A percentile compares a stretch with the other conserved stretches of the same genome.
These are phyloP conservation scores for Symbiodinium natans DNA, from an alignment of 73 alveolate species.

Conservation along the genomic window DNA sequence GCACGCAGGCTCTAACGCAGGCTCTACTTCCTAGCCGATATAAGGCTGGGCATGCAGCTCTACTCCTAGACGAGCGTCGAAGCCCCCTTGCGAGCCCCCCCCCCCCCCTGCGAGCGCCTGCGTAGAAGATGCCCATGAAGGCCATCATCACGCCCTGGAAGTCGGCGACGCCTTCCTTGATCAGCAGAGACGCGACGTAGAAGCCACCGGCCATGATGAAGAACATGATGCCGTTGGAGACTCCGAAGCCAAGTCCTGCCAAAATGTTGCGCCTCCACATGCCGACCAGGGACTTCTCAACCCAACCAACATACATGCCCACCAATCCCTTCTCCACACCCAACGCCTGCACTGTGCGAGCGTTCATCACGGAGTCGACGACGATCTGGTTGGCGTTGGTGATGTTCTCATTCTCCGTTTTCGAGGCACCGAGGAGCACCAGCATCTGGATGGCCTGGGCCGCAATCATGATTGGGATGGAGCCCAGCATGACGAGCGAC, in stretches of 20 bases:
- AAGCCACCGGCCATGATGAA: slow-evolving; percentile 86
- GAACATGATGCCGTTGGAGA: slow-evolving; percentile 60
- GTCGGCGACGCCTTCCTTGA: slow-evolving; percentile 36
- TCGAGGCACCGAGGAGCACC: slow-evolving; percentile 16
- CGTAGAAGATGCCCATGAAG: slow-evolving; percentile 89
- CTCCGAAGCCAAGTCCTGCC: slow-evolving; percentile 20
- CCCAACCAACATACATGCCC: slow-evolving; percentile 43
- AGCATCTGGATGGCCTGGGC: slow-evolving; percentile 73
- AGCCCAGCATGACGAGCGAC: slow-evolving; percentile 74
- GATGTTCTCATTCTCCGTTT: slow-evolving; percentile 73
- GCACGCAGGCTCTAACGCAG: no score
- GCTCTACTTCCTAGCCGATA: no score
- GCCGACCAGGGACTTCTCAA: slow-evolving; percentile 63
- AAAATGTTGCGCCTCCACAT: slow-evolving; percentile 54
- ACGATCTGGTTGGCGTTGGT: slow-evolving; percentile 62
- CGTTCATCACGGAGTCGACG: slow-evolving; percentile 59
- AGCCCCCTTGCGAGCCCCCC: no score
- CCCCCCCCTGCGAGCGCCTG: no score
- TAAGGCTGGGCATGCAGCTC: no score
- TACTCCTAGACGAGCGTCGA: no score
- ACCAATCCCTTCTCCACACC: slow-evolving; percentile 19
- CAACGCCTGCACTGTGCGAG: slow-evolving; percentile 68
- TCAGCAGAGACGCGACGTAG: slow-evolving; percentile 45
- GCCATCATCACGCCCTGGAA: slow-evolving; percentile 91
- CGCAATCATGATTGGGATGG: slow-evolving; percentile 67